phyloP scores from a whole-genome alignment of 2,329 filamentous ascomycete genomes.

The Ophiostoma perfectum region DNA sequence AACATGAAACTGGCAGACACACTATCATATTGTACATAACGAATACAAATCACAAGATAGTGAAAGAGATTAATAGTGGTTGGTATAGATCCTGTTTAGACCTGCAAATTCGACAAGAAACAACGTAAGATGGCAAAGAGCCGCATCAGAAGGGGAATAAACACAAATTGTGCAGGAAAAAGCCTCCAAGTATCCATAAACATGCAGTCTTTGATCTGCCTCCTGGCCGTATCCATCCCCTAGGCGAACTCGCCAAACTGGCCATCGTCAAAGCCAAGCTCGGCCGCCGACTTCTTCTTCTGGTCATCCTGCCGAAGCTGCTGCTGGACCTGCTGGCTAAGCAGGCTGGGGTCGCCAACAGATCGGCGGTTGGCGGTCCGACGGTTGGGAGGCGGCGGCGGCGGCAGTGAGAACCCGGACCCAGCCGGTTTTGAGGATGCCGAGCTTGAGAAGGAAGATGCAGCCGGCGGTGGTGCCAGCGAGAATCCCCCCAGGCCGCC shows the following conservation, averaged over 20 bases:
- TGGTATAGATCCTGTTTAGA: too few species aligned
- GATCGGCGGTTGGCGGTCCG: constrained; percentile 31
- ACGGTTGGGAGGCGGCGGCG: constrained; percentile 58
- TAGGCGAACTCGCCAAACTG: constrained; percentile 78
- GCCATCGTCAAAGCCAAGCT: constrained; percentile 79
- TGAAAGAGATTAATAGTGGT: neutral
- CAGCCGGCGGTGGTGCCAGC: constrained; percentile 62
- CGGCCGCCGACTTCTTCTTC: constrained; percentile 43
- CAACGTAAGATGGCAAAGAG: neutral
- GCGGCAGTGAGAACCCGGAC: constrained; percentile 41
- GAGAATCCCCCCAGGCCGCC: constrained; percentile 55
- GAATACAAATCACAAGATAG: neutral
- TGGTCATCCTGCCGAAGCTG: constrained; percentile 38
- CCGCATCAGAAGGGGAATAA: neutral
- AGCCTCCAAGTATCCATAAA: neutral
- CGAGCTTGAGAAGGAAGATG: constrained; percentile 45
- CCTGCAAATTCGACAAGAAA: too few species aligned
- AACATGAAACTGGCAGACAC: neutral
- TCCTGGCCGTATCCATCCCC: constrained; percentile 1
- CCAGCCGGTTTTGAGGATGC: constrained; percentile 39
- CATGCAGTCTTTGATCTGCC: neutral
- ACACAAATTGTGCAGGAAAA: neutral
- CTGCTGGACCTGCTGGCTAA: constrained; percentile 17
- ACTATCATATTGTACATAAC: neutral
- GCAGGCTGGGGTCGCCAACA: constrained; percentile 22